Base-by-base conservation (phyloP, 2,329 filamentous ascomycete species). In the Exophiala calicioides region DNA sequence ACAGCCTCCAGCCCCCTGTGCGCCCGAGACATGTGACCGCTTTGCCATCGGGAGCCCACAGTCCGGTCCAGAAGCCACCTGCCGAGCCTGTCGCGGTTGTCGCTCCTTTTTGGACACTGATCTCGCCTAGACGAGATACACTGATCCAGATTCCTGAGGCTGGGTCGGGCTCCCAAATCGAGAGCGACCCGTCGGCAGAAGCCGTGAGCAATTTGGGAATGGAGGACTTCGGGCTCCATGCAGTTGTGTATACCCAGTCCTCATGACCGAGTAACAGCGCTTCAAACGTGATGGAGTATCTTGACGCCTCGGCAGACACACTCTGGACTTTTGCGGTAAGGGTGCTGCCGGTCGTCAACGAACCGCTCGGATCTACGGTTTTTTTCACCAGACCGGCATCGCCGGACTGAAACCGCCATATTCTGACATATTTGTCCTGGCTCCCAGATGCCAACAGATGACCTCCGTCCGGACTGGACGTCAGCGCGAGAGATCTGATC, bases 41-140 rank as follows among this genome's bases (percentile, higher is more conserved):
- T 12, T 74, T 72, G 6, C 88, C 88, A 55, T 84, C 76, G 3
- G 89, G 88, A 4, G 87, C 86, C 93, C 93, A 98, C 1, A 97
- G 76, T 1, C 90, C 91, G 9, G 87, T 90, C 91, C 93, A 98
- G 66, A 97, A 96, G 0, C 93, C 93, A 53, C 93, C 93, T 1
- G 90, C 89, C 65, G 90, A 96, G 35, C 93, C 93, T 0, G 93
- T 98, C 0, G 93, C 93, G 3, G 91, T 95, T 0, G 93, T 97
- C 0, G 93, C 93, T 6, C 93, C 93, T 65, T 98, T 97, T 62
- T 95, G 88, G 12, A 86, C 80, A 65, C 89, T 96, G 46, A 97
- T 94, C 67, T 97, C 93, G 33, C 93, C 93, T 29, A 98, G 79
- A 50, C 93, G 78, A 10, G 88, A 86, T 35, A 79, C 80, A 44